Conservation (phyloP, 2,329 filamentous ascomycete species). For the Sporothrix brasiliensis region DNA sequence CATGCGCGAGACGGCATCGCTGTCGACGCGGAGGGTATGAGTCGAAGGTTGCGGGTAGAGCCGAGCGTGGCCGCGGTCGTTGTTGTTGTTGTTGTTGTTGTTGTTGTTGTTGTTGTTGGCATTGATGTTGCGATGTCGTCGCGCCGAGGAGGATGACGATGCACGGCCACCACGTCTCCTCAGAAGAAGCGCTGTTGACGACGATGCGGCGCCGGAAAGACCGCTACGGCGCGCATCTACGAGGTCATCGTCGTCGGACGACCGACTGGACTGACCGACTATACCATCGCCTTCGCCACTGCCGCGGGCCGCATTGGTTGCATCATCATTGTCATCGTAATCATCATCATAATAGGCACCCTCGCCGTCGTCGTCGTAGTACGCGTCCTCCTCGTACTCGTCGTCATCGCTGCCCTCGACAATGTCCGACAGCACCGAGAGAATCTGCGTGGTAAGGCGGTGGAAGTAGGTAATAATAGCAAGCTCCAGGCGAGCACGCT, state of each 20-base stretch:
- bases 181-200: conserved; percentile 27
- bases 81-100: no score
- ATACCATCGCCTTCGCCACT: neutral
- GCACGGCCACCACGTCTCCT: conserved; percentile 21
- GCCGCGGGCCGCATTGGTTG: neutral
- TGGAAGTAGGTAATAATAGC: conserved; percentile 81
- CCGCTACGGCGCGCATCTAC: conserved; percentile 31
- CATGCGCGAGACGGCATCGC: conserved; percentile 68
- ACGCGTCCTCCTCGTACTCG: conserved; percentile 47
- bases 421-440: conserved; percentile 64
- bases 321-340: neutral
- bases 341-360: conserved; percentile 28
- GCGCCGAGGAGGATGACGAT: neutral
- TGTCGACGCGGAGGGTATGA: conserved; percentile 56
- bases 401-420: conserved; percentile 56
- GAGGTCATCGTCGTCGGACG: conserved; percentile 28
- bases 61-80: neutral
- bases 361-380: conserved; percentile 30
- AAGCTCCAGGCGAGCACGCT: conserved; percentile 62
- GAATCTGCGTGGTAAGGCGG: conserved; percentile 67
- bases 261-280: neutral
- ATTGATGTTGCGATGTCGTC: neutral
- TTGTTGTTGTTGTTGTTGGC: conserved; percentile 27
- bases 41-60: conserved; percentile 23
- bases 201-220: conserved; percentile 17